Evolutionary conservation across 805 yeast genomes (phyloP).

Genomic region (Starmera pachycereana): DNA sequence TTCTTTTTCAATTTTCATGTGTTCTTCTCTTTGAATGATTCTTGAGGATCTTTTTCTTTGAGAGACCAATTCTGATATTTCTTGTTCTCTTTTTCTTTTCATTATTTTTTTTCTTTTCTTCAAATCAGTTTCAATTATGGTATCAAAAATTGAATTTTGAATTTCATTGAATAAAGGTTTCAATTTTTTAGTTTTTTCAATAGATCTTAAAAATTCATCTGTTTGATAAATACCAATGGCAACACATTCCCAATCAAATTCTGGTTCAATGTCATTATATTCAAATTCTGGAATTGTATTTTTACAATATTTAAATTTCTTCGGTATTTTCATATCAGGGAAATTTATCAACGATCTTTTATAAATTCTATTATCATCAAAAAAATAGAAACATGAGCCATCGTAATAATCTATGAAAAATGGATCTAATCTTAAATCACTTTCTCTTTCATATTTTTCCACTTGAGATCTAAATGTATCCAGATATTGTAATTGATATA

Average conservation of each 20-base stretch:
- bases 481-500: slow-evolving; percentile 31
- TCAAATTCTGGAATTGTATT: slow-evolving; percentile 16
- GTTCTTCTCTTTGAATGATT: slow-evolving; percentile 60
- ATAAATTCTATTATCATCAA: slow-evolving; percentile 46
- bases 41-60: slow-evolving; percentile 69
- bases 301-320: slow-evolving; percentile 20
- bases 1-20: slow-evolving; percentile 32
- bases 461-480: slow-evolving; percentile 37
- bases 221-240: slow-evolving; percentile 35
- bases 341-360: slow-evolving; percentile 21
- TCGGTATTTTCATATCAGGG: slow-evolving; percentile 26
- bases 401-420: slow-evolving; percentile 12
- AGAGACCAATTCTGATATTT: slow-evolving; percentile 51
- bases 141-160: slow-evolving; percentile 21
- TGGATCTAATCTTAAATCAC: slow-evolving; percentile 23
- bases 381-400: slow-evolving; percentile 23
- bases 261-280: slow-evolving; percentile 26
- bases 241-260: slow-evolving; percentile 27
- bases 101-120: slow-evolving; percentile 42
- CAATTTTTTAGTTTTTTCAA: slow-evolving; percentile 19
- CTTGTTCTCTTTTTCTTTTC: slow-evolving; percentile 50
- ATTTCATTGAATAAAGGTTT: slow-evolving; percentile 23
- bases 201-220: slow-evolving; percentile 20
- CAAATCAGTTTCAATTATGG: slow-evolving; percentile 33
- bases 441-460: slow-evolving; percentile 26